Evolutionary conservation across 73 alveolate genomes (phyloP).

Genomic region (Halteria grandinella): DNA sequence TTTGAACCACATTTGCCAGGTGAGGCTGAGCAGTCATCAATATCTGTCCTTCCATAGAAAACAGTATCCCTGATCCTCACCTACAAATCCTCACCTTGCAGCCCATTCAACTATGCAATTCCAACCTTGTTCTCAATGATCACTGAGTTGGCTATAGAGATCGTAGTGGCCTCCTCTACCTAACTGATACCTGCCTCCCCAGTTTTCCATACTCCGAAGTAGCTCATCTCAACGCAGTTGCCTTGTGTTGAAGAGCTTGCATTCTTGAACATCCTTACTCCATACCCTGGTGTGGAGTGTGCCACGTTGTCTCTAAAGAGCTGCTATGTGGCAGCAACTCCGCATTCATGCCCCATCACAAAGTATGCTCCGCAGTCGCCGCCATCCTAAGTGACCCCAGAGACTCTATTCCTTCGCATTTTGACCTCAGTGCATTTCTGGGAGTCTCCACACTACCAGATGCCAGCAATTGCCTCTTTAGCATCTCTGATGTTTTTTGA

Average conservation of each 20-base stretch:
- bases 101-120: not conserved
- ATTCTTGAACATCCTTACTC: constrained; percentile 6
- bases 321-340: not conserved
- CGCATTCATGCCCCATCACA: not conserved
- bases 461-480: not conserved
- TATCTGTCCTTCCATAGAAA: constrained; percentile 6
- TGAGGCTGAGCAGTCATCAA: constrained; percentile 3
- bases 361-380: not conserved
- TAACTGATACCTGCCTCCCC: constrained; percentile 15
- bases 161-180: not conserved
- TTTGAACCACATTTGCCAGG: too few species aligned
- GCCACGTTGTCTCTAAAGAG: constrained; percentile 11
- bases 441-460: not conserved
- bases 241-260: not conserved
- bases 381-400: too few species aligned
- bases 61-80: not conserved
- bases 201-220: constrained; percentile 8
- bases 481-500: not conserved
- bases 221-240: constrained; percentile 15
- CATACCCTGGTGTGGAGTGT: constrained; percentile 15
- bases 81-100: not conserved
- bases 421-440: not conserved
- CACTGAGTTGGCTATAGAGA: not conserved
- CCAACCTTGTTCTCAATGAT: constrained; percentile 13
- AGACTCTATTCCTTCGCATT: not conserved